Base-by-base conservation (phyloP, 1,139 yeast genomes). In the Yamadazyma sp. region DNA sequence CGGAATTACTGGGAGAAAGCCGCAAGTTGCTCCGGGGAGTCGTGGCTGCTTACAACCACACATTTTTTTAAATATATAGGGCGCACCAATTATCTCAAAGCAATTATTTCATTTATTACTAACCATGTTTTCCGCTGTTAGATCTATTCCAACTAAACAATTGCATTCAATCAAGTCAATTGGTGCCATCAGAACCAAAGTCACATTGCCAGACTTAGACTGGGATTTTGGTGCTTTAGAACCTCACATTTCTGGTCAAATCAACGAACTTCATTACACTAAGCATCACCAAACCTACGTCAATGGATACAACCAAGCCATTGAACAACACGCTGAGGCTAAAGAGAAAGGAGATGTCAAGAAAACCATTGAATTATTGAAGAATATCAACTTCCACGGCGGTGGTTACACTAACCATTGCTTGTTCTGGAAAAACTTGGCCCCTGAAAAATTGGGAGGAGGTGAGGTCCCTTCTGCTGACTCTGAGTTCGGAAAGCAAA, bases 321-420 rank as follows among this genome's bases (percentile, higher is more conserved):
- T 66, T 48, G 71, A 68, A 40, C 64, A 62, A 41, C 58, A 59
- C 28, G 59, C 61, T 28, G 63, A 56, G 44, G 72, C 72, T 41
- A 51, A 59, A 43, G 52, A 58, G 33, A 61, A 63, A 39, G 70
- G 69, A 8, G 72, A 69, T 40, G 67, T 68, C 39, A 62, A 60
- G 47, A 58, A 60, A 42, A 59, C 67, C 43, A 56, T 68, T 34
- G 69, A 58, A 41, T 57, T 66, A 46, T 69, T 65, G 43, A 65
- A 67, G 45, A 56, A 58, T 43, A 66, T 69, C 59, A 68, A 67
- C 45, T 69, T 69, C 59, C 67, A 67, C 46, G 74, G 73, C 39
- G 75, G 75, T 36, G 75, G 75, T 25, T 66, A 68, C 58, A 64
- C 68, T 40, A 69, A 69, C 61, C 75, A 69, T 46, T 59, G 64